Percentiles rank a stretch among this genome's conserved stretches.
Evolutionary conservation across 208 protist genomes (phyloP).

Genomic region (Acanthamoeba polyphaga): DNA sequence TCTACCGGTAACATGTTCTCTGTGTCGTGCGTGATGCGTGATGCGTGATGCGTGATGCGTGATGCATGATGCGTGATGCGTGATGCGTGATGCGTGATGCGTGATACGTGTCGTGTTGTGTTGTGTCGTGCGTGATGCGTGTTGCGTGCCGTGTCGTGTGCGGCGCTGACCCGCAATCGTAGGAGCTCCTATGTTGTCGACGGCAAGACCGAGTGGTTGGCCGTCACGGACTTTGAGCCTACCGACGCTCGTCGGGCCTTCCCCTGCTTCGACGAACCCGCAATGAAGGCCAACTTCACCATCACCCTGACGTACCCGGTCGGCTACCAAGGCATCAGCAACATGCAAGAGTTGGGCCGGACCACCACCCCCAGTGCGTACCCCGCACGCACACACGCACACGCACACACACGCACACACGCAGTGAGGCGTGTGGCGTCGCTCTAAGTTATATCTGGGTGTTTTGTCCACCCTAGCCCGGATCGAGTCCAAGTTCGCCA

Average conservation of each 20-base stretch:
- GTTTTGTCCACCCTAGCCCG: not conserved
- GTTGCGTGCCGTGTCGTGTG: no score
- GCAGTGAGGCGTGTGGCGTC: not conserved
- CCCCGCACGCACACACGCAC: no score
- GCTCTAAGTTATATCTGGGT: not conserved
- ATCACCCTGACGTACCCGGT: conserved; percentile 65
- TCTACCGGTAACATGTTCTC: not conserved
- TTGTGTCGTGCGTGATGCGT: no score
- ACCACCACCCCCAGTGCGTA: not conserved
- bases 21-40: no score
- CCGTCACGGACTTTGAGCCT: conserved; percentile 84
- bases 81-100: no score
- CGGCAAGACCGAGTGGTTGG: conserved; percentile 87
- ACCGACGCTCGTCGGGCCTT: conserved; percentile 85
- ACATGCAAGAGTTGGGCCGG: conserved; percentile 70
- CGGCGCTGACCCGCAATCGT: no score
- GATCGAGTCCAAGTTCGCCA: conserved; percentile 89
- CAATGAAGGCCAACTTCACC: conserved; percentile 81
- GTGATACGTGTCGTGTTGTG: no score
- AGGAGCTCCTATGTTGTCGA: conserved; percentile 91
- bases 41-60: no score
- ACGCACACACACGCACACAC: not conserved
- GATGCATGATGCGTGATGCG: no score
- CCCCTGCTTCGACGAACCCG: conserved; percentile 89
- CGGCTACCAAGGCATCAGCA: conserved; percentile 63